Percentiles rank a stretch among this genome's conserved stretches.
These are phyloP conservation scores for Thielaviopsis euricoi DNA, from an alignment of 2,329 filamentous ascomycete species.

Conservation along the genomic window DNA sequence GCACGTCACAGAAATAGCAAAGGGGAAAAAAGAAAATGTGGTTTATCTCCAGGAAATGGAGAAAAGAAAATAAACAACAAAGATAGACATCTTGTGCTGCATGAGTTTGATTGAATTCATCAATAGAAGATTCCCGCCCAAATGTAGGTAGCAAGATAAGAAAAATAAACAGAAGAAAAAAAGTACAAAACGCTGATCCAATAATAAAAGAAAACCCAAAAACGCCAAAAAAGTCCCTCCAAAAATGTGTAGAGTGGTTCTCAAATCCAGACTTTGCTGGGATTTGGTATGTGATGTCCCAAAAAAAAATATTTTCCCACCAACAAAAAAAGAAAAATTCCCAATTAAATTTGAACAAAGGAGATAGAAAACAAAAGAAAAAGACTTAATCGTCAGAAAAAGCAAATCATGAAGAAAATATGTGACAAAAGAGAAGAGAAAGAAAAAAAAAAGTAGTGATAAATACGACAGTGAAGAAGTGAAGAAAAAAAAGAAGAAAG, in stretches of 20 bases:
- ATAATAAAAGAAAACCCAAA: no score
- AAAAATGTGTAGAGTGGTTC: no score
- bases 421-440: slow-evolving; percentile 3
- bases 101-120: not conserved
- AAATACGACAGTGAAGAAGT: not conserved
- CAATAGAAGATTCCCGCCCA: not conserved
- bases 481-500: not conserved
- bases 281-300: not conserved
- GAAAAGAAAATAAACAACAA: not conserved
- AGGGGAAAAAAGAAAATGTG: no score
- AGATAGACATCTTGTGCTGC: not conserved
- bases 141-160: not conserved
- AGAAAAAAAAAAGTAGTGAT: not conserved
- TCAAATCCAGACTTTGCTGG: no score
- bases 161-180: not conserved
- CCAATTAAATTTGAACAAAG: not conserved
- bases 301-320: not conserved
- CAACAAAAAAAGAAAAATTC: not conserved
- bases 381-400: no score
- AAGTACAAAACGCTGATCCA: not conserved
- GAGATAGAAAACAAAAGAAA: not conserved
- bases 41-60: not conserved
- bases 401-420: not conserved
- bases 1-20: not conserved
- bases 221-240: no score